These are phyloP conservation scores for Phaeodactylum tricornutum DNA, from an alignment of 108 stramenopile species.

Conservation along the genomic window DNA sequence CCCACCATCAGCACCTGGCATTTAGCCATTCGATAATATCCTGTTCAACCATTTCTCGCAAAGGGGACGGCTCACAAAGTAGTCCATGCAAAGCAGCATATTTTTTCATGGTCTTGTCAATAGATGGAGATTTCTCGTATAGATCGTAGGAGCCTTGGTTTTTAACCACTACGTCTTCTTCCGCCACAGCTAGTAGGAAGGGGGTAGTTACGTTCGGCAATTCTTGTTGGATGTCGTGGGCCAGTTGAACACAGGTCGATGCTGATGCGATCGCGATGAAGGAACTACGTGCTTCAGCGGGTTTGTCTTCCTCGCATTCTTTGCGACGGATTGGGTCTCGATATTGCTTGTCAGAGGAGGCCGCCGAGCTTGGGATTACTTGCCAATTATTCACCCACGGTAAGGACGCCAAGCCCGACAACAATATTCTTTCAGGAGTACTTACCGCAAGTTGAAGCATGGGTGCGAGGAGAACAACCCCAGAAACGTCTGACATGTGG, in stretches of 20 bases:
- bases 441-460: slow-evolving; percentile 63
- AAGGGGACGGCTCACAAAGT: slow-evolving; percentile 68
- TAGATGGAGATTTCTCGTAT: slow-evolving; percentile 33
- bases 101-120: slow-evolving; percentile 60
- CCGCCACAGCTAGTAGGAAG: slow-evolving; percentile 57
- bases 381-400: slow-evolving; percentile 17
- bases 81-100: slow-evolving; percentile 76
- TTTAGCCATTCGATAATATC: slow-evolving; percentile 62
- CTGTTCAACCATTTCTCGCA: slow-evolving; percentile 49
- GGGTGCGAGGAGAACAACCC: slow-evolving; percentile 68
- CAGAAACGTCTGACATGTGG: slow-evolving; percentile 20
- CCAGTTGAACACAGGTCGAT: slow-evolving; percentile 56
- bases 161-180: slow-evolving; percentile 76
- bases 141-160: slow-evolving; percentile 48
- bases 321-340: slow-evolving; percentile 51
- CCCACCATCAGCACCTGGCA: slow-evolving; percentile 10
- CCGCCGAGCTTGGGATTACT: slow-evolving; percentile 57
- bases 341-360: slow-evolving; percentile 54
- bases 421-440: slow-evolving; percentile 16
- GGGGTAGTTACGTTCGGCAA: slow-evolving; percentile 14
- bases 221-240: slow-evolving; percentile 20
- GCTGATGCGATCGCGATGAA: slow-evolving; percentile 41
- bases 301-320: slow-evolving; percentile 55
- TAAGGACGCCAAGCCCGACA: slow-evolving; percentile 32
- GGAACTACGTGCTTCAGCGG: slow-evolving; percentile 20